Base-by-base conservation (phyloP, 2,329 filamentous ascomycete species). In the Aspergillus fumigatus region DNA sequence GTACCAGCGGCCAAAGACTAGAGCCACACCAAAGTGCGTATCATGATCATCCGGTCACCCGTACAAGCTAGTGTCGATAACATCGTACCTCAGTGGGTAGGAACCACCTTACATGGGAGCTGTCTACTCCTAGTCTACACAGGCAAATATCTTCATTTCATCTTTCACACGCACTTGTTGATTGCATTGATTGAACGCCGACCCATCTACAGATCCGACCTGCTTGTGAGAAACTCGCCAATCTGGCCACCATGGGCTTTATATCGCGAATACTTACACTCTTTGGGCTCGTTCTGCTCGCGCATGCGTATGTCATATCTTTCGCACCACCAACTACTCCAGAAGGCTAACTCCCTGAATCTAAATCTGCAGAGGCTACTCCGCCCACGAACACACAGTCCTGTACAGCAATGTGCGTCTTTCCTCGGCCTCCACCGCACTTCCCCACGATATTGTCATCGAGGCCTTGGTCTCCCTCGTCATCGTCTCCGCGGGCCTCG, bases 381-480 rank as follows among this genome's bases (percentile, higher is more conserved):
- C 94, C 52, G 92, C 92, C 49, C 89, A 96, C 75, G 94, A 99
- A 77, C 90, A 96, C 77, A 88, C 90, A 6, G 81, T 86, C 23
- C 83, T 96, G 51, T 84, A 87, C 65, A 83, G 87, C 55, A 80
- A 81, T 64, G 75, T 77, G 52, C 78, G 80, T 51, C 79, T 63
- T n/a, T 57, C 58, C 2, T 54, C 56, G 4, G 17, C 65, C 80
- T 35, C 73, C 80, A 53, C 71, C 78, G 80, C 73, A 53, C 82
- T 97, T 1, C 93, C 94, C 0, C 76, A 89, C 59, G 94, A 99
- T 69, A 95, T 99, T 66, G 85, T 86, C 40, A 82, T 96, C 65
- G 94, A 99, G 76, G 92, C 92, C 1, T 79, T 97, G 17, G 73
- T 89, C 47, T 89, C 92, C 1, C 87, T 94, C 4, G 73, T 95